Conservation (phyloP, 139 green algal genomes). For the Parachlorella kessleri region DNA sequence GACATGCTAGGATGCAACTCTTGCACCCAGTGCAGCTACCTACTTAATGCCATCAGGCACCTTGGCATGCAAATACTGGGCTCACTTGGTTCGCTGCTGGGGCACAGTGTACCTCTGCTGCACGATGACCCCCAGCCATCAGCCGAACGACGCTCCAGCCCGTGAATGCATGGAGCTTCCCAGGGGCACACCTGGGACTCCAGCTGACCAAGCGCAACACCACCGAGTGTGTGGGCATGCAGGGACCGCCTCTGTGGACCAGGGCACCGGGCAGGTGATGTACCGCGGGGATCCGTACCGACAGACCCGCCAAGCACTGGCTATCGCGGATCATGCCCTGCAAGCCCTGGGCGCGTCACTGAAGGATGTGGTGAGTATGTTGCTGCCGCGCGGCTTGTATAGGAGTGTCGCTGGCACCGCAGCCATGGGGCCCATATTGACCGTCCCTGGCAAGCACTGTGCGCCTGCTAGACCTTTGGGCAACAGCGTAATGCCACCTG, state of each 20-base stretch:
- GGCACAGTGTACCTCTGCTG: not conserved
- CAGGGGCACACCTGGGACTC: not conserved
- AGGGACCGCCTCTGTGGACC: constrained; percentile 27
- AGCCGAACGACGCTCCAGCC: not conserved
- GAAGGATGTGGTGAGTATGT: not conserved
- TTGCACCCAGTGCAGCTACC: not conserved
- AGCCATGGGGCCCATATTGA: not conserved
- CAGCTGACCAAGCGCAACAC: too few relatives aligned
- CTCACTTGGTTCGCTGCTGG: not conserved
- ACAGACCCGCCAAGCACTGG: not conserved
- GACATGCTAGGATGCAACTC: not conserved
- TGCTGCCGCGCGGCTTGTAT: not conserved
- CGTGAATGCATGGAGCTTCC: not conserved
- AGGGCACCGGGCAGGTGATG: constrained; percentile 20
- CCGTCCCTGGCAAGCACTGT: not conserved
- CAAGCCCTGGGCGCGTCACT: too few relatives aligned
- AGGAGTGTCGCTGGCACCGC: not conserved
- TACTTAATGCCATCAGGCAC: not conserved
- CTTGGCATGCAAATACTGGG: not conserved
- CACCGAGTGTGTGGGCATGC: too few relatives aligned
- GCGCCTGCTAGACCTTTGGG: not conserved
- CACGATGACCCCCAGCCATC: not conserved
- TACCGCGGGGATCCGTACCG: constrained; percentile 16
- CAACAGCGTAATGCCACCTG: not conserved
- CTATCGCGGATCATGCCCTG: not conserved